Conservation (phyloP, 2,329 filamentous ascomycete genomes). For the Epichloe typhina region DNA sequence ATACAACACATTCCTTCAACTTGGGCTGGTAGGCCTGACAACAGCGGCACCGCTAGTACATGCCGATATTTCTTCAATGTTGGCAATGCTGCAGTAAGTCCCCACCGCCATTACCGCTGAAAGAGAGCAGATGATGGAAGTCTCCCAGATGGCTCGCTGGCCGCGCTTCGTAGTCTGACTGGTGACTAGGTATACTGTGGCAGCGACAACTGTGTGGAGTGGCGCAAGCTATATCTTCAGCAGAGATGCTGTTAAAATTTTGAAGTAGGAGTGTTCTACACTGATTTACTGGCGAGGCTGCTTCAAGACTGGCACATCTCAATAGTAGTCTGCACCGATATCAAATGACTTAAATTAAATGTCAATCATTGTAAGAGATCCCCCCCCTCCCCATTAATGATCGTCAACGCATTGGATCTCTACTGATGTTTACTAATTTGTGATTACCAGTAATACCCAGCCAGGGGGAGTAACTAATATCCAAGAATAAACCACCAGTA, state of each 20-base stretch:
- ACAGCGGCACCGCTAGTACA: constrained; percentile 66
- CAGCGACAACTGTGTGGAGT: constrained; percentile 83
- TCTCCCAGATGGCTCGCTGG: too few species aligned
- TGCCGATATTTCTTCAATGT: constrained; percentile 38
- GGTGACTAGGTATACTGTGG: constrained; percentile 59
- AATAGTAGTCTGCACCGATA: background rate
- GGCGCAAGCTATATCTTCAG: constrained; percentile 80
- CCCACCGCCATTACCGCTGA: background rate
- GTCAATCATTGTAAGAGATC: too few species aligned
- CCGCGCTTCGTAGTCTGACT: background rate
- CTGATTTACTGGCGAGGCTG: background rate
- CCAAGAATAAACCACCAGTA: too few species aligned
- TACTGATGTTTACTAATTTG: too few species aligned
- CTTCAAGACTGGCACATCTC: background rate
- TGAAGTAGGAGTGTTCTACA: constrained; percentile 25
- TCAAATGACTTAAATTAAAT: too few species aligned
- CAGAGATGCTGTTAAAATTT: constrained; percentile 83
- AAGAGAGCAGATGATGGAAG: background rate
- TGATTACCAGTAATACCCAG: too few species aligned
- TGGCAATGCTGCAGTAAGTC: constrained; percentile 52
- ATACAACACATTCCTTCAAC: constrained; percentile 85
- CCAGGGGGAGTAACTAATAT: too few species aligned
- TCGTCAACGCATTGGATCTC: too few species aligned
- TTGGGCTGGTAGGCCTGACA: constrained; percentile 73
- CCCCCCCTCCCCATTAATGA: too few species aligned